These are phyloP conservation scores for Oehlia diaphana DNA, from an alignment of 192 early-diverging fungal genomes.

Conservation along the genomic window DNA sequence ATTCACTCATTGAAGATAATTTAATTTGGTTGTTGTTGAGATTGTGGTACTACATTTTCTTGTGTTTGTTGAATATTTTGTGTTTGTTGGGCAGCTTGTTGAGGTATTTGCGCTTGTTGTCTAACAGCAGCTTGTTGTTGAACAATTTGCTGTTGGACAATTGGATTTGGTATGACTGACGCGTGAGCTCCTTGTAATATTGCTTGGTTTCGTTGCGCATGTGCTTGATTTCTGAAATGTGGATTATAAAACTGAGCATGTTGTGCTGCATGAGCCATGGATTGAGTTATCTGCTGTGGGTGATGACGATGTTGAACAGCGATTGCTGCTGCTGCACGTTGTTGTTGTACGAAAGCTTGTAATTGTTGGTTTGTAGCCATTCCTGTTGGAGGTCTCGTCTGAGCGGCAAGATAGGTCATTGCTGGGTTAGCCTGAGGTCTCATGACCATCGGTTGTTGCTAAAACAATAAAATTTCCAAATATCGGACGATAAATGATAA, in stretches of 20 bases:
- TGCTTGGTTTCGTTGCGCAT: too few species aligned
- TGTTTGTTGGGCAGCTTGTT: background rate
- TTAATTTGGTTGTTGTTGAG: background rate
- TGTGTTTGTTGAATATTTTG: background rate
- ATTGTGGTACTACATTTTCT: background rate
- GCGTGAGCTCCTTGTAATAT: background rate
- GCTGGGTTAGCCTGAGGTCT: background rate
- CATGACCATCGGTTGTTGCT: constrained; percentile 12
- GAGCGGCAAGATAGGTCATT: background rate
- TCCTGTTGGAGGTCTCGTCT: background rate
- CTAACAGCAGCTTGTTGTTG: background rate
- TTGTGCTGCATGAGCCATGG: background rate
- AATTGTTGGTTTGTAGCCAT: background rate
- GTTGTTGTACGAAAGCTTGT: background rate
- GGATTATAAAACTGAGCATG: background rate
- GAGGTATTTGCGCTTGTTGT: background rate
- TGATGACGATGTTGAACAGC: background rate
- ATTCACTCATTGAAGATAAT: background rate
- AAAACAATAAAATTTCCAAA: constrained; percentile 4
- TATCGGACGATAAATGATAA: background rate
- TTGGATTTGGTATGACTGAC: background rate
- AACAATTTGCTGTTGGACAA: background rate
- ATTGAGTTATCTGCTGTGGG: background rate
- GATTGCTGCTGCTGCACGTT: background rate
- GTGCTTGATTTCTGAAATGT: background rate